Base-by-base conservation (phyloP, 2,329 filamentous ascomycete species). In the Fonsecaea multimorphosa region DNA sequence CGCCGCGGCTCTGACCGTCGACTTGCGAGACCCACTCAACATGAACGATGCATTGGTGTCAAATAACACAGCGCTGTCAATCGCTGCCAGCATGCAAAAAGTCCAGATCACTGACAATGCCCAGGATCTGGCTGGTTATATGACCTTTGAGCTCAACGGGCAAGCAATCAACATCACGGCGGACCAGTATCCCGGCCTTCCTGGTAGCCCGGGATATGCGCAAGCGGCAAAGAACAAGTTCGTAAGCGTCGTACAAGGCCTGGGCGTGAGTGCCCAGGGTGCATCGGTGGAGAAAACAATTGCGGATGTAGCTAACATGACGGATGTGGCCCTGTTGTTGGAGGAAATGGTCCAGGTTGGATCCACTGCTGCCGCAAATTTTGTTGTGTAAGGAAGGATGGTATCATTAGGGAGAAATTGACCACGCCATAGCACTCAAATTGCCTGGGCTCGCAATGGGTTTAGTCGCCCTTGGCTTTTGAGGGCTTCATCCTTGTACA, bases 1-100 rank as follows among this genome's bases (percentile, higher is more conserved):
- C 49, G 49, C 49, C 22, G 22, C 49, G 5, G 49, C 22, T 27
- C 19, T 52, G 14, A 52, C 22, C 3, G 49, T 52, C 49, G 49
- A 52, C 27, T 19, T 52, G 8, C 22, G 49, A 31, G 49, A 52
- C 9, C 49, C 49, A 4, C 49, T 52, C 3, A 24, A 27, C 49
- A 52, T 52, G 49, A 52, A 52, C 22, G 49, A 52, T 24, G 49
- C 49, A 31, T 31, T 52, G 49, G 49, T 52, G 27, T 24, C 22
- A 27, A 31, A 52, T 14, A n/a, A 19, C 3, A 31, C 22, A 3
- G 49, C 27, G 6, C 27, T 24, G 22, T 12, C 49, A n/a, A 24
- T 52, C 6, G 14, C 49, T 2, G 22, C 9, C 3, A 16, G 22
- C 6, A 52, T 52, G 49, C 19, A 29, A 31, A 8, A 52, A 4